phyloP scores from a whole-genome alignment of 1,284 basidiomycete genomes.

The Ceratobasidium sp. region DNA sequence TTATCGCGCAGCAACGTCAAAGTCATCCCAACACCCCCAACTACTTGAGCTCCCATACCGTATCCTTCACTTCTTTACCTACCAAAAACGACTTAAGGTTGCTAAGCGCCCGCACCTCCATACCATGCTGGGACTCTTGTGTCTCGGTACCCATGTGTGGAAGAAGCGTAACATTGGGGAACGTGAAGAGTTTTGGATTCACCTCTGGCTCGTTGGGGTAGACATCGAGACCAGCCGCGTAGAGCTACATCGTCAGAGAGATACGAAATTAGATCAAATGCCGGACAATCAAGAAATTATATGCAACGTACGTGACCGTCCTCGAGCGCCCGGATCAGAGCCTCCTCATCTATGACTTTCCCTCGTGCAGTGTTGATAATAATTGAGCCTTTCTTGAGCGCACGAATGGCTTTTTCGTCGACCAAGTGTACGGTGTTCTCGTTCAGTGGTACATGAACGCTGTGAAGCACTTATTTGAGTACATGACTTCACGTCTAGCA shows the following conservation, averaged over 20 bases:
- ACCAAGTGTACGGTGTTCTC: conserved; percentile 83
- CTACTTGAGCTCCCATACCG: conserved; percentile 69
- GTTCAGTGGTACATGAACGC: conserved; percentile 79
- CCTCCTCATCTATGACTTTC: conserved; percentile 89
- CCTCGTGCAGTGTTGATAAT: conserved; percentile 93
- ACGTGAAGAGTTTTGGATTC: conserved; percentile 82
- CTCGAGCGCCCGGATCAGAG: conserved; percentile 86
- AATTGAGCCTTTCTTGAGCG: conserved; percentile 84
- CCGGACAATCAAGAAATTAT: conserved; percentile 15
- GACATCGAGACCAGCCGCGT: conserved; percentile 89
- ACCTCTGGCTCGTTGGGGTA: conserved; percentile 90
- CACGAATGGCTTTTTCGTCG: conserved; percentile 81
- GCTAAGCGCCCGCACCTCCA: conserved; percentile 82
- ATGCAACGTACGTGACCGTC: conserved; percentile 80
- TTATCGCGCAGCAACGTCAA: too few relatives aligned
- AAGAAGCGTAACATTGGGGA: conserved; percentile 85
- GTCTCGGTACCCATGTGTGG: conserved; percentile 94
- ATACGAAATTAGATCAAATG: conserved; percentile 7
- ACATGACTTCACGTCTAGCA: too few relatives aligned
- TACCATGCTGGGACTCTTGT: conserved; percentile 82
- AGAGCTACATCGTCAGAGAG: conserved; percentile 68
- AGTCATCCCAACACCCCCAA: background rate
- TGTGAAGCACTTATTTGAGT: background rate
- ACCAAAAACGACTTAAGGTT: conserved; percentile 79
- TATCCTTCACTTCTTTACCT: conserved; percentile 73